Base-by-base conservation (phyloP, 2,329 filamentous ascomycete genomes). In the Fusarium guadeloupense region DNA sequence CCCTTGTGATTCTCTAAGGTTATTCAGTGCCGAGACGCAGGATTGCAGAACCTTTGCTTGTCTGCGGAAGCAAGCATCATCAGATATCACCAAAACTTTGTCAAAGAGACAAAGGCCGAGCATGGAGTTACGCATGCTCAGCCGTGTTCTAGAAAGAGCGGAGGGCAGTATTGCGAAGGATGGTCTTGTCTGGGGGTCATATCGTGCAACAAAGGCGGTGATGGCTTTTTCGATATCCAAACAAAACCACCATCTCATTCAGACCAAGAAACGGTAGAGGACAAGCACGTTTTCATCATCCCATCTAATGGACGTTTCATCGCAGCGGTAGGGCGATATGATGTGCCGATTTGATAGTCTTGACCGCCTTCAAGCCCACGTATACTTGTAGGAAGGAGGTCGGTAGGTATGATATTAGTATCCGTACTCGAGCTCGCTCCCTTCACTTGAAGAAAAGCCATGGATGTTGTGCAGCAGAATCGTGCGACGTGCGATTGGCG, bases 151-250 rank as follows among this genome's bases (percentile, higher is more conserved):
- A 59, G 47, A 37, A 45, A 45, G 28, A 39, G 20, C 9, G 42
- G 42, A 51, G 53, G n/a, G 43, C 39, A 37, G 51, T 49, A 51
- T 54, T 49, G 34, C 41, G 28, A 47, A 49, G 48, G 43, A 54
- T 41, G 55, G 46, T 66, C 54, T 53, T 58, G n/a, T 33, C 21
- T 28, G 20, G 38, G n/a, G 21, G 40, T 33, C 26, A 39, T 37
- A 63, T 69, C 56, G 28, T 64, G 37, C 67, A 66, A 69, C 42
- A 68, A 66, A 68, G 53, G 62, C 62, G 64, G 64, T 69, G 63
- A 57, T 69, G 61, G 46, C 30, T 44, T 43, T 40, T 12, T 28
- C 20, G 14, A 40, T 33, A 21, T 20, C n/a, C 35, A 50, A 20
- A 43, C 14, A 30, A 31, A 40, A 23, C 26, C 51, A 31, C 52